phyloP scores from a whole-genome alignment of 139 green algal genomes.

The Tetradesmus obliquus region DNA sequence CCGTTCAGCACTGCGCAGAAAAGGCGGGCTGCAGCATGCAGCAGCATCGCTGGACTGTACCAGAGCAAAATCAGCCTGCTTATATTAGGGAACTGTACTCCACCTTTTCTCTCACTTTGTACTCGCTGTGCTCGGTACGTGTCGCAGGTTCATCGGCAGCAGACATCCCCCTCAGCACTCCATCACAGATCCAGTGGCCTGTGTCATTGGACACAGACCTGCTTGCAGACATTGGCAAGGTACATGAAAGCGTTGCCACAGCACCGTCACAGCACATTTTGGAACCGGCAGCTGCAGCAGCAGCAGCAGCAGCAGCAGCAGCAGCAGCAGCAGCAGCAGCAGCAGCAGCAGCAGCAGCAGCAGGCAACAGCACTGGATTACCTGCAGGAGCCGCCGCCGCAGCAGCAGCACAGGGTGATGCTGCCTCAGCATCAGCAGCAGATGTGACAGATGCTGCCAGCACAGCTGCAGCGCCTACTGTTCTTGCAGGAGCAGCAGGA shows the following conservation, averaged over 20 bases:
- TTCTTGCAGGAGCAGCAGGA: background rate
- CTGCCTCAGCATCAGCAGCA: background rate
- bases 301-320: background rate
- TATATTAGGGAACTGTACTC: too few species aligned
- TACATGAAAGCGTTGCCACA: background rate
- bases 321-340: background rate
- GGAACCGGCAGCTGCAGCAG: background rate
- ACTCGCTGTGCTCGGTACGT: background rate
- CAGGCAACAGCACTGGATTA: background rate
- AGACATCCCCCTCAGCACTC: background rate
- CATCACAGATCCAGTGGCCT: background rate
- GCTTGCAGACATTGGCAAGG: background rate
- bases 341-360: background rate
- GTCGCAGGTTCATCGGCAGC: background rate
- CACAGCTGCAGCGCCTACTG: background rate
- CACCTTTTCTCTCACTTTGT: too few species aligned
- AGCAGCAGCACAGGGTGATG: background rate
- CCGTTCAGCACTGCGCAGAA: background rate
- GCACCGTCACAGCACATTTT: background rate
- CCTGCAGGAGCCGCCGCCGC: too few species aligned
- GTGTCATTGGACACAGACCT: background rate
- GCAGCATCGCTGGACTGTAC: too few species aligned
- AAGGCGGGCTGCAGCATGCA: background rate
- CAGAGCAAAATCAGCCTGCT: background rate
- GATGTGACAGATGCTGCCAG: background rate